Conservation (phyloP, 192 early-diverging fungal species). For the Backusella australiensis region DNA sequence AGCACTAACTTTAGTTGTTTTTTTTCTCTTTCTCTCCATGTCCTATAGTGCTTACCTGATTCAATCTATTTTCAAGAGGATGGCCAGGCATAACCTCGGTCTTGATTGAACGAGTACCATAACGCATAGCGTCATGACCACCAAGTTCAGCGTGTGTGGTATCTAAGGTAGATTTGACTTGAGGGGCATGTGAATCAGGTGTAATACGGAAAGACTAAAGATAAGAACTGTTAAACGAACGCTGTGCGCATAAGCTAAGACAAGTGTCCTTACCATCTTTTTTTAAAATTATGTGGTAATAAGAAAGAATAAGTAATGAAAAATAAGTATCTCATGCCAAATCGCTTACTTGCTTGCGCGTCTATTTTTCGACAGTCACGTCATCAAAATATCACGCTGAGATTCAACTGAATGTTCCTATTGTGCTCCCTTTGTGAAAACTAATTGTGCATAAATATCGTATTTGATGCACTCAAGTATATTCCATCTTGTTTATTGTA, state of each 20-base stretch:
- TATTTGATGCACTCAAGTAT: too few species aligned
- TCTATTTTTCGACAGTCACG: not conserved
- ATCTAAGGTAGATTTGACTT: slow-evolving; percentile 28
- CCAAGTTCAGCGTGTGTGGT: slow-evolving; percentile 64
- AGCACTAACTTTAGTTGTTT: not conserved
- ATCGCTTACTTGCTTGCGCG: not conserved
- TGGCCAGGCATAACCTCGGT: slow-evolving; percentile 65
- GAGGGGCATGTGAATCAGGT: slow-evolving; percentile 19
- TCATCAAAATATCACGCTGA: not conserved
- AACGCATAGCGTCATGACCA: slow-evolving; percentile 80
- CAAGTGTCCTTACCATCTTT: not conserved
- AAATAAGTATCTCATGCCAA: not conserved
- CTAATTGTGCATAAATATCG: not conserved
- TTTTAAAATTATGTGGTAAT: not conserved
- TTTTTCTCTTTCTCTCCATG: not conserved
- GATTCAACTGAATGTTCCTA: not conserved
- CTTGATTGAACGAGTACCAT: slow-evolving; percentile 65
- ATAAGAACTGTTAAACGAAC: not conserved
- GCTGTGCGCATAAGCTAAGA: not conserved
- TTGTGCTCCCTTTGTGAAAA: not conserved
- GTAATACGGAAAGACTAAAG: slow-evolving; percentile 27
- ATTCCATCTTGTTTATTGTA: too few species aligned
- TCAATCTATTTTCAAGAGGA: slow-evolving; percentile 76
- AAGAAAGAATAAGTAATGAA: not conserved
- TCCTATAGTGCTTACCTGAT: slow-evolving; percentile 45